Percentiles rank a stretch among this genome's conserved stretches.
phyloP scores from a whole-genome alignment of 2,329 filamentous ascomycete species.

The Xylariaceae sp. region DNA sequence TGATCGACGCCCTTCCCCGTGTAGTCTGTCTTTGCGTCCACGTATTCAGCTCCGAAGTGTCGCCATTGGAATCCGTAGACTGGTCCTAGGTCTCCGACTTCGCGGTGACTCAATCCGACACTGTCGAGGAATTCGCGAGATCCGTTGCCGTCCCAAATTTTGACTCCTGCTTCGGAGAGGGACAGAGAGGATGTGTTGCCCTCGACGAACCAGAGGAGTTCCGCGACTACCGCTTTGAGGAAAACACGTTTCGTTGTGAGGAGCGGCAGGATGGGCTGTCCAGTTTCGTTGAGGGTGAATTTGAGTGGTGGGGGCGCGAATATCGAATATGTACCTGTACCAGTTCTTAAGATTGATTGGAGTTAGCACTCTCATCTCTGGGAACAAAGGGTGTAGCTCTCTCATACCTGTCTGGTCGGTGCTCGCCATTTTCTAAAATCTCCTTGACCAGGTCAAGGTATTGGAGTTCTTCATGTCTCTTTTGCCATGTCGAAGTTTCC shows the following conservation, averaged over 20 bases:
- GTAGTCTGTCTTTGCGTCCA: constrained; percentile 77
- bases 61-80: constrained; percentile 99
- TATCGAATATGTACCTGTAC: constrained; percentile 86
- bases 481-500: constrained; percentile 8
- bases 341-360: constrained; percentile 58
- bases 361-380: not conserved
- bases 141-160: constrained; percentile 98
- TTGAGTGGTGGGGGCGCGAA: constrained; percentile 85
- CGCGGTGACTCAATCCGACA: constrained; percentile 76
- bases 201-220: constrained; percentile 93
- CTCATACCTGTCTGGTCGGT: constrained; percentile 76
- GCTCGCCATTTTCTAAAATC: constrained; percentile 80
- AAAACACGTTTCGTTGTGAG: constrained; percentile 98
- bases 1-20: constrained; percentile 88
- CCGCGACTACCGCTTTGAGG: constrained; percentile 80
- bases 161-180: constrained; percentile 76
- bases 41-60: constrained; percentile 91
- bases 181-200: constrained; percentile 78
- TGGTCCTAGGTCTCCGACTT: constrained; percentile 85
- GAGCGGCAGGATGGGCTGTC: constrained; percentile 73
- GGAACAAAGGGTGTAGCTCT: not conserved
- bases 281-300: constrained; percentile 71
- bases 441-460: constrained; percentile 87
- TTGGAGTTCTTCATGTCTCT: constrained; percentile 80
- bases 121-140: constrained; percentile 86